Percentiles rank a stretch among this genome's conserved stretches.
Conservation (phyloP, 2,329 filamentous ascomycete genomes). For the Pseudocercospora cruenta region DNA sequence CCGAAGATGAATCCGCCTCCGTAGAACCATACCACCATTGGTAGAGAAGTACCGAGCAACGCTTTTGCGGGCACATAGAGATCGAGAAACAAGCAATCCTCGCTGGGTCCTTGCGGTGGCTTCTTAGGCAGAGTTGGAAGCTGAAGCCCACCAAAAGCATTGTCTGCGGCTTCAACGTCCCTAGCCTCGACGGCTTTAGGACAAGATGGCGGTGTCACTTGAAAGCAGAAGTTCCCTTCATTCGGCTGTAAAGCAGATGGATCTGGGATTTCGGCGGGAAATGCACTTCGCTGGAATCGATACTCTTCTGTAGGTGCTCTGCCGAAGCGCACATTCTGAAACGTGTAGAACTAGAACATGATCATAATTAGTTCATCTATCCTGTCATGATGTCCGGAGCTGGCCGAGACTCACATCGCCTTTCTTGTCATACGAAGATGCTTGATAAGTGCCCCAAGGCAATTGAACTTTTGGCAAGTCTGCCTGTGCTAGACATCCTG, state of each 20-base stretch:
- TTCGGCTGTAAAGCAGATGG: neutral
- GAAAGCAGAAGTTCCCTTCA: neutral
- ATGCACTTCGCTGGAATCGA: slow-evolving; percentile 3
- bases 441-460: slow-evolving; percentile 4
- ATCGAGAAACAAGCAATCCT: slow-evolving; percentile 48
- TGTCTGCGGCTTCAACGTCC: neutral
- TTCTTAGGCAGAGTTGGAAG: neutral
- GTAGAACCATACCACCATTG: slow-evolving; percentile 48
- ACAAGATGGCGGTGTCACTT: neutral
- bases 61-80: slow-evolving; percentile 41
- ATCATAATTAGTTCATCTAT: too few species aligned
- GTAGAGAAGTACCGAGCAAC: slow-evolving; percentile 33
- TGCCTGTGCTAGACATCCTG: neutral
- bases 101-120: slow-evolving; percentile 18
- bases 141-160: neutral
- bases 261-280: neutral
- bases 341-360: slow-evolving; percentile 4
- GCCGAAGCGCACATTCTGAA: slow-evolving; percentile 3
- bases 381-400: neutral
- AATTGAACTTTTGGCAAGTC: slow-evolving; percentile 1
- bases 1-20: slow-evolving; percentile 52
- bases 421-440: neutral
- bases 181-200: neutral
- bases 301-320: neutral
- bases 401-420: neutral